Percentiles rank a stretch among this genome's conserved stretches.
Conservation (phyloP, 768 basidiomycete genomes). For the Pisolithus albus region DNA sequence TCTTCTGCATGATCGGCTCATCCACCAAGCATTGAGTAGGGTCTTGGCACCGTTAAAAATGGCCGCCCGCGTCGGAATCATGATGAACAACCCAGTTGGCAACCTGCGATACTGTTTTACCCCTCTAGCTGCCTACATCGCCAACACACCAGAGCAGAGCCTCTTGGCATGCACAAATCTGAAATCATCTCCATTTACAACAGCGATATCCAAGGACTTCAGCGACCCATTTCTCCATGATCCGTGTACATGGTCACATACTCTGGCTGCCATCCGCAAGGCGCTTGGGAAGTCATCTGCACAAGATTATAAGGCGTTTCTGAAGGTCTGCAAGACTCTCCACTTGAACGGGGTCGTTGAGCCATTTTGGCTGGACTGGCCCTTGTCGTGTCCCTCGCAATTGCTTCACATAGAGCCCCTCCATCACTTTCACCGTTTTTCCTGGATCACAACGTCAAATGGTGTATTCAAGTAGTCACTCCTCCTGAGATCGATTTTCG, state of each 20-base stretch:
- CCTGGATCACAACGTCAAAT: too few species aligned
- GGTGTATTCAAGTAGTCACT: too few species aligned
- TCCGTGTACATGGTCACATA: conserved; percentile 17
- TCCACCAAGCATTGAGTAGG: conserved; percentile 14
- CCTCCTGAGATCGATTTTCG: too few species aligned
- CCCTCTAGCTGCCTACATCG: conserved; percentile 25
- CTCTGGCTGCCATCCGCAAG: conserved; percentile 12
- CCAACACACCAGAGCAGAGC: background rate
- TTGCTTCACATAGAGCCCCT: too few species aligned
- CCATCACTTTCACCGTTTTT: too few species aligned
- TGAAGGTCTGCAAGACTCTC: too few species aligned
- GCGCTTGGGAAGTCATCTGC: background rate
- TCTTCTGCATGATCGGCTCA: conserved; percentile 12
- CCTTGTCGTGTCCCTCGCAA: too few species aligned
- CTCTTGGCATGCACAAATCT: conserved; percentile 1
- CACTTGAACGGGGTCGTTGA: too few species aligned
- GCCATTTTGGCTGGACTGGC: too few species aligned
- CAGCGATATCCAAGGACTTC: conserved; percentile 24
- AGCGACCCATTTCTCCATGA: conserved; percentile 24
- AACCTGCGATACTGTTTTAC: conserved; percentile 6
- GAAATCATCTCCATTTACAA: conserved; percentile 27
- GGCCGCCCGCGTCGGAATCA: conserved; percentile 10
- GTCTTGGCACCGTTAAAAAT: conserved; percentile 10
- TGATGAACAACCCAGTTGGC: conserved; percentile 19
- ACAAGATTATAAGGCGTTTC: too few species aligned